Conservation (phyloP, 441 rosid genomes). For the Gossypium trilobum region DNA sequence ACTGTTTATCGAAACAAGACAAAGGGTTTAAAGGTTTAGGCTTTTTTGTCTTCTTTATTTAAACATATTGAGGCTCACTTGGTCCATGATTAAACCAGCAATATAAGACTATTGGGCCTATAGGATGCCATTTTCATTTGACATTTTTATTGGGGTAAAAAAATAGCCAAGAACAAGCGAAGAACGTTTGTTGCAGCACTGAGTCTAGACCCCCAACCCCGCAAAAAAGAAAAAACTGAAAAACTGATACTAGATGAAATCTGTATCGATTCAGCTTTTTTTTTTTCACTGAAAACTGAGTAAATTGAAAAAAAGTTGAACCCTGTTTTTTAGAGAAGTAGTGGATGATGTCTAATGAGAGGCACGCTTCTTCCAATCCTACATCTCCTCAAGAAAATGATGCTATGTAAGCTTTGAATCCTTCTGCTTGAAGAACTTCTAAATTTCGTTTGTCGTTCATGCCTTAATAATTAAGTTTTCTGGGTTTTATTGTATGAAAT, state of each 20-base stretch:
- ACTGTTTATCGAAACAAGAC: background rate
- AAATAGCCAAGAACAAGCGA: background rate
- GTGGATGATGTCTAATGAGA: constrained; percentile 41
- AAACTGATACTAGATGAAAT: background rate
- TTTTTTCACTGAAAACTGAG: background rate
- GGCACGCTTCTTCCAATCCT: constrained; percentile 24
- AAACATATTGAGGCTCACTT: background rate
- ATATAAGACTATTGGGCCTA: constrained; percentile 10
- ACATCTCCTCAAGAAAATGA: constrained; percentile 44
- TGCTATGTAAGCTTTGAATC: constrained; percentile 42
- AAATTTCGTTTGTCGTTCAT: background rate
- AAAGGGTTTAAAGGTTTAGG: background rate
- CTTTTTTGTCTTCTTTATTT: background rate
- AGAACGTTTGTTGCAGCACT: background rate
- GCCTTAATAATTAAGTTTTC: background rate
- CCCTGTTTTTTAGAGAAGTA: background rate
- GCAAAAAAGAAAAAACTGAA: background rate
- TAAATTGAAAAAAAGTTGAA: background rate
- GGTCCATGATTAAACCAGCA: background rate
- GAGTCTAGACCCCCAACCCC: background rate
- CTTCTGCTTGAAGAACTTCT: constrained; percentile 3
- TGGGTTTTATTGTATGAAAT: background rate
- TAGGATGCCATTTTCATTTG: background rate
- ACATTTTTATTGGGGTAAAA: background rate
- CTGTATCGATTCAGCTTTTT: background rate